phyloP scores from a whole-genome alignment of 495 filamentous ascomycete genomes.

The Cryomyces minteri region DNA sequence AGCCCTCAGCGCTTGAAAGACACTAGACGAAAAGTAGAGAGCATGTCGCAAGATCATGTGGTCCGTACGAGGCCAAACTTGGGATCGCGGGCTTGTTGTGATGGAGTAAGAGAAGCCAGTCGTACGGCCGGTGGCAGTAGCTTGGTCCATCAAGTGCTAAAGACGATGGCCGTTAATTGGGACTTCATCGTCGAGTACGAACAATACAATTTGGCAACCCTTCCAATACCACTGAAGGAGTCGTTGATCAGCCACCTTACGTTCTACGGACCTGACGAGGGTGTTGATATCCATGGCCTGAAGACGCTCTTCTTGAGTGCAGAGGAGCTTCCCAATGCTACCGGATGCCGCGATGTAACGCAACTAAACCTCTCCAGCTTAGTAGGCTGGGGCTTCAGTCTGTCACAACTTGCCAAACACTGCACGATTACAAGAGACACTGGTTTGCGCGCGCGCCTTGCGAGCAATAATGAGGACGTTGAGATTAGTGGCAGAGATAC shows the following conservation, averaged over 20 bases:
- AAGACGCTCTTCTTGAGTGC: slow-evolving; percentile 17
- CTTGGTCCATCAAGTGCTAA: slow-evolving; percentile 38
- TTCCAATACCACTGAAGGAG: slow-evolving; percentile 42
- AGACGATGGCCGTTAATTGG: slow-evolving; percentile 50
- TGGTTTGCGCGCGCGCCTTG: background rate
- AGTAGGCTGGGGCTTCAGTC: slow-evolving; percentile 21
- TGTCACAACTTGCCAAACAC: background rate
- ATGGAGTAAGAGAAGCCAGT: background rate
- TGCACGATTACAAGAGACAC: background rate
- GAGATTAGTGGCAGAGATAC: background rate
- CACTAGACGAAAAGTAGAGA: background rate
- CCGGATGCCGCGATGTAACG: slow-evolving; percentile 32
- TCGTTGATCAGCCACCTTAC: slow-evolving; percentile 45
- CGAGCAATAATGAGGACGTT: background rate
- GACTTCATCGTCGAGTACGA: slow-evolving; percentile 46
- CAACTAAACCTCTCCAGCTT: slow-evolving; percentile 47
- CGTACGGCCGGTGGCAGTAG: slow-evolving; percentile 15
- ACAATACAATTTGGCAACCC: slow-evolving; percentile 40
- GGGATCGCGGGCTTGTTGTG: slow-evolving; percentile 9
- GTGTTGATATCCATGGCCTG: slow-evolving; percentile 27
- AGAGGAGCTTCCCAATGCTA: slow-evolving; percentile 10
- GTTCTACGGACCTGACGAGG: slow-evolving; percentile 27
- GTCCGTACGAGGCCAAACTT: slow-evolving; percentile 14
- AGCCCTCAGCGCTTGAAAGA: background rate
- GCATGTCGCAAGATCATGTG: too few species aligned